Percentiles rank a stretch among this genome's conserved stretches.
Conservation (phyloP, 805 yeast species). For the Ogataea naganishii region DNA sequence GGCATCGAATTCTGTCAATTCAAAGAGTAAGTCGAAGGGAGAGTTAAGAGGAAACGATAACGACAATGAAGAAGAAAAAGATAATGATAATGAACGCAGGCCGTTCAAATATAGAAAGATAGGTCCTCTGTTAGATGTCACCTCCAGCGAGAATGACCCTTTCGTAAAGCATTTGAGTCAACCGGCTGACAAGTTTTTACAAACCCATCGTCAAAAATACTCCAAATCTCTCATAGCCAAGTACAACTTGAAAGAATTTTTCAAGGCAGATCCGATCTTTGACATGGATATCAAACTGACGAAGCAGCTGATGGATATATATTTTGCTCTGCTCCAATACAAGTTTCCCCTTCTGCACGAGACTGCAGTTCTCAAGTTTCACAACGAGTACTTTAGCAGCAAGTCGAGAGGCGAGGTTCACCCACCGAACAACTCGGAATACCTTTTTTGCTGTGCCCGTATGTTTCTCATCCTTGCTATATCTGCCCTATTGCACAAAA, state of each 20-base stretch:
- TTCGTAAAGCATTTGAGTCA: constrained; percentile 10
- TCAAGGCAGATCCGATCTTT: constrained; percentile 39
- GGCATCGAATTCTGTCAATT: constrained; percentile 2
- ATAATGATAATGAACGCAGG: constrained; percentile 4
- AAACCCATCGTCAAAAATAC: constrained; percentile 7
- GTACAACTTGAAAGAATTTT: constrained; percentile 37
- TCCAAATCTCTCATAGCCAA: constrained; percentile 26
- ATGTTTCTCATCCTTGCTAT: constrained; percentile 48
- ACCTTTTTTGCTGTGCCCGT: constrained; percentile 45
- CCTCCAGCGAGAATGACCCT: constrained; percentile 11
- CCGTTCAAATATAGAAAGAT: constrained; percentile 21
- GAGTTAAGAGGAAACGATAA: constrained; percentile 1
- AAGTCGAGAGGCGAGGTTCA: constrained; percentile 9
- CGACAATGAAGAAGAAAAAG: neutral
- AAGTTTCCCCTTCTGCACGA: constrained; percentile 50
- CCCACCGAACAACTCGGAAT: constrained; percentile 25
- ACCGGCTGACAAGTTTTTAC: constrained; percentile 14
- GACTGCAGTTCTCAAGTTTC: constrained; percentile 40
- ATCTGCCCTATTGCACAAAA: constrained; percentile 41
- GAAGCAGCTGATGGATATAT: constrained; percentile 43
- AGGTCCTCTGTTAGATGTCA: constrained; percentile 8
- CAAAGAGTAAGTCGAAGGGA: constrained; percentile 3
- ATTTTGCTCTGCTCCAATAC: constrained; percentile 45
- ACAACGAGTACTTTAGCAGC: constrained; percentile 35
- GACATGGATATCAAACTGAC: constrained; percentile 42